phyloP scores from a whole-genome alignment of 768 basidiomycete genomes.

The Xerocomus potaroensis region DNA sequence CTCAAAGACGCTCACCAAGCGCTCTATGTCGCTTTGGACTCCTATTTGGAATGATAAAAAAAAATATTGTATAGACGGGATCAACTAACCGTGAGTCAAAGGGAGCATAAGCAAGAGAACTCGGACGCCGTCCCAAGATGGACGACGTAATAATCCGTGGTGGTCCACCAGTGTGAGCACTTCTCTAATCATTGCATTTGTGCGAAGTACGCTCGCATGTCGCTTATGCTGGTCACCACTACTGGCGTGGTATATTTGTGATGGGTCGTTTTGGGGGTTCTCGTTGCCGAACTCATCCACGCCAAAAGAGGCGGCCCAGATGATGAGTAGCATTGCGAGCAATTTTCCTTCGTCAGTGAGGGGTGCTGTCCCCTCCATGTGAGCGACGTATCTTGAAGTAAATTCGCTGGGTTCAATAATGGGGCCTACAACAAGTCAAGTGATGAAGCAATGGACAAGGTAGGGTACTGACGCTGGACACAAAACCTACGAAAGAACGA shows the following conservation, averaged over 20 bases:
- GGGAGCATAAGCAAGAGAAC: slow-evolving; percentile 76
- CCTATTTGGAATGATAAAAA: slow-evolving; percentile 16
- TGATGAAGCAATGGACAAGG: slow-evolving; percentile 1
- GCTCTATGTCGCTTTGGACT: slow-evolving; percentile 27
- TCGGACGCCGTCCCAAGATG: slow-evolving; percentile 84
- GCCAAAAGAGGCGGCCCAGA: slow-evolving; percentile 90
- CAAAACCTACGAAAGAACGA: slow-evolving; percentile 83
- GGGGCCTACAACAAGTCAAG: slow-evolving; percentile 54
- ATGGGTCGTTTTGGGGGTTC: slow-evolving; percentile 8
- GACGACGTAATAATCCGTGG: slow-evolving; percentile 72
- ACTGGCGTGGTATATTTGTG: slow-evolving; percentile 32
- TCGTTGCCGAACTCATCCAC: slow-evolving; percentile 71
- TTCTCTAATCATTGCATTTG: slow-evolving; percentile 70
- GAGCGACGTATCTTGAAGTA: slow-evolving; percentile 63
- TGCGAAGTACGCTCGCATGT: slow-evolving; percentile 47
- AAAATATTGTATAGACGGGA: not conserved
- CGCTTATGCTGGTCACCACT: no score
- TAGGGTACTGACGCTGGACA: slow-evolving; percentile 63
- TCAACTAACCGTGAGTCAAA: slow-evolving; percentile 69
- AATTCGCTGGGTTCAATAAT: slow-evolving; percentile 82
- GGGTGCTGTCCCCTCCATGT: slow-evolving; percentile 53
- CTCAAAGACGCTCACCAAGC: slow-evolving; percentile 9
- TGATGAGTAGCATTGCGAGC: slow-evolving; percentile 73
- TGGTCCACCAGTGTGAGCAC: slow-evolving; percentile 77
- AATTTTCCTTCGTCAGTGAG: slow-evolving; percentile 74